Percentiles rank a stretch among this genome's conserved stretches.
phyloP scores from a whole-genome alignment of 2,329 filamentous ascomycete species.

The Colletotrichum kahawae region DNA sequence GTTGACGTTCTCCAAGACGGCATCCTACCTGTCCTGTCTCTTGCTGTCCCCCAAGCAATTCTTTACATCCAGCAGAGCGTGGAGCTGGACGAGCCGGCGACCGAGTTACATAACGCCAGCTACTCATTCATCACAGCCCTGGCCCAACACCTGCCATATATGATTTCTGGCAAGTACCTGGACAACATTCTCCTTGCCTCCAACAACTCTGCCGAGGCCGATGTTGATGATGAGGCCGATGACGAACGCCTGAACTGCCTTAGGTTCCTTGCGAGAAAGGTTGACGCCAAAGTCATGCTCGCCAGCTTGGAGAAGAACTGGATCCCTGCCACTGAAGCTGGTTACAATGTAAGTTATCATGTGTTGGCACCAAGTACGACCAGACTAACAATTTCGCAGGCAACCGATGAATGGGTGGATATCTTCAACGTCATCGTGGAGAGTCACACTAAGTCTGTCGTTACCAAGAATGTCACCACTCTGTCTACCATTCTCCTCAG shows the following conservation, averaged over 20 bases:
- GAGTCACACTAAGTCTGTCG: slow-evolving; percentile 75
- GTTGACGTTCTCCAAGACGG: slow-evolving; percentile 87
- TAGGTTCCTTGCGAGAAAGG: slow-evolving; percentile 75
- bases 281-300: slow-evolving; percentile 80
- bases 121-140: slow-evolving; percentile 82
- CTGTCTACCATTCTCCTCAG: slow-evolving; percentile 71
- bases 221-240: slow-evolving; percentile 65
- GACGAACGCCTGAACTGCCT: slow-evolving; percentile 73
- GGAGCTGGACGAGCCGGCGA: slow-evolving; percentile 56
- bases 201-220: slow-evolving; percentile 69
- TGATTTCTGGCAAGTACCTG: slow-evolving; percentile 79
- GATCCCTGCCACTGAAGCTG: slow-evolving; percentile 64
- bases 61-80: slow-evolving; percentile 72
- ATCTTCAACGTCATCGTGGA: slow-evolving; percentile 75
- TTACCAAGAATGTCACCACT: slow-evolving; percentile 75
- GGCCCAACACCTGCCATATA: slow-evolving; percentile 85
- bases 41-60: slow-evolving; percentile 74
- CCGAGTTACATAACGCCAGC: slow-evolving; percentile 78
- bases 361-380: neutral
- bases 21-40: slow-evolving; percentile 82
- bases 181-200: slow-evolving; percentile 75
- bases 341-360: slow-evolving; percentile 61
- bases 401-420: slow-evolving; percentile 71
- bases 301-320: slow-evolving; percentile 76
- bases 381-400: slow-evolving; percentile 44